Evolutionary conservation across 345 rosid genomes (phyloP).

Genomic region (Psidium friedrichsthalianum): DNA sequence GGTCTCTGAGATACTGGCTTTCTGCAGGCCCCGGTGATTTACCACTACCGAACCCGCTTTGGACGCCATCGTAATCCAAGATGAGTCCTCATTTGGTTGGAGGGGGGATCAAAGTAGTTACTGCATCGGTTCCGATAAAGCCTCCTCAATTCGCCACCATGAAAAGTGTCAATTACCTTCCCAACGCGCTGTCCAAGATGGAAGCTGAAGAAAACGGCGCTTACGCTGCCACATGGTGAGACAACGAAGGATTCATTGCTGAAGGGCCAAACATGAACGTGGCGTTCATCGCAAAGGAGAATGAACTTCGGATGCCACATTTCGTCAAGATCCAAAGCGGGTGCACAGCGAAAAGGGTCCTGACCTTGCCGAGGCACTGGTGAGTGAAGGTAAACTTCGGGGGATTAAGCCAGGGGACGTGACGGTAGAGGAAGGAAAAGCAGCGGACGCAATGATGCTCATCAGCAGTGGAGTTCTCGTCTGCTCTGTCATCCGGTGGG

Average conservation of each 20-base stretch:
- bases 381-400: constrained; percentile 40
- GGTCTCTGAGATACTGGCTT: constrained; percentile 85
- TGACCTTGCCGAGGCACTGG: constrained; percentile 47
- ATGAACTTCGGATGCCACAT: constrained; percentile 65
- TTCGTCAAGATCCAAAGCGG: constrained; percentile 72
- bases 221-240: constrained; percentile 80
- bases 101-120: constrained; percentile 59
- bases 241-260: constrained; percentile 56
- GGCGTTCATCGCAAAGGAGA: constrained; percentile 59
- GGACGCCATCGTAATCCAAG: constrained; percentile 61
- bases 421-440: constrained; percentile 59
- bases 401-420: constrained; percentile 33
- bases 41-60: constrained; percentile 49
- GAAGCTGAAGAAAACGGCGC: constrained; percentile 80
- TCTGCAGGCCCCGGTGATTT: constrained; percentile 85
- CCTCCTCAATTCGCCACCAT: constrained; percentile 62
- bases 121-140: constrained; percentile 64
- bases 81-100: constrained; percentile 21
- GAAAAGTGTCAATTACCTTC: constrained; percentile 91
- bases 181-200: constrained; percentile 85
- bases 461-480: constrained; percentile 75
- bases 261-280: constrained; percentile 99
- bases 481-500: constrained; percentile 64
- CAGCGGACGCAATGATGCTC: constrained; percentile 86
- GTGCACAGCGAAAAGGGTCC: constrained; percentile 74